Conservation (phyloP, 768 basidiomycete genomes). For the Auricularia cornea region DNA sequence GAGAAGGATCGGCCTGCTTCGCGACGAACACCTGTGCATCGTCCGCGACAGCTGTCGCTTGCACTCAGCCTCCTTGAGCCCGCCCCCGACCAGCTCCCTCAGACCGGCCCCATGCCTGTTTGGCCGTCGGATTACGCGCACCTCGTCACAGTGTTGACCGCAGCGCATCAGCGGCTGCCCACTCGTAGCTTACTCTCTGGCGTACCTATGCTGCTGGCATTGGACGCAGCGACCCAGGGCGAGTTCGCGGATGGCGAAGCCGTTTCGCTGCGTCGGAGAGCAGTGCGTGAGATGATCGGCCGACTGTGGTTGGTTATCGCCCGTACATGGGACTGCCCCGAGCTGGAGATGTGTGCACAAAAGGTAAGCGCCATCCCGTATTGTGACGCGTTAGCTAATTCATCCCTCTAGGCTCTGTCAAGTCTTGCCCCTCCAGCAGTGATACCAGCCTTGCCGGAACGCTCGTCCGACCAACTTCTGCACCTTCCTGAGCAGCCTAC, state of each 20-base stretch:
- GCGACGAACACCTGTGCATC: not conserved
- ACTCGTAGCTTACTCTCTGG: conserved; percentile 66
- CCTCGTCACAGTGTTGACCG: conserved; percentile 56
- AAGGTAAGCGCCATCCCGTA: conserved; percentile 33
- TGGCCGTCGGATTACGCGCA: conserved; percentile 67
- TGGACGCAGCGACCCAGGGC: conserved; percentile 42
- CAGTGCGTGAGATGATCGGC: conserved; percentile 55
- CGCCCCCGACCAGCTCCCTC: conserved; percentile 7
- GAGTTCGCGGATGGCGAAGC: conserved; percentile 34
- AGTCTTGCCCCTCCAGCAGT: conserved; percentile 29
- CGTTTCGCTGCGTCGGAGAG: conserved; percentile 35
- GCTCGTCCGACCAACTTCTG: conserved; percentile 32
- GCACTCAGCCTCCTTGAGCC: conserved; percentile 10
- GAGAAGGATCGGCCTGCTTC: not conserved
- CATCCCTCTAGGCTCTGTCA: conserved; percentile 35
- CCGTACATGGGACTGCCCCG: conserved; percentile 55
- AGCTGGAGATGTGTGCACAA: conserved; percentile 46
- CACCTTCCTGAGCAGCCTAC: conserved; percentile 37
- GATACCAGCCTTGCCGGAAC: conserved; percentile 25
- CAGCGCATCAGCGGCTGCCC: conserved; percentile 66
- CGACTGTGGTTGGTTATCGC: conserved; percentile 64
- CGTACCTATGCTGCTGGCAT: conserved; percentile 77
- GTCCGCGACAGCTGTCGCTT: conserved; percentile 7
- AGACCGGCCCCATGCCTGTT: conserved; percentile 35
- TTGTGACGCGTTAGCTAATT: too few relatives aligned